phyloP scores from a whole-genome alignment of 352 stramenopile genomes.

The Globisporangium echinulatum region DNA sequence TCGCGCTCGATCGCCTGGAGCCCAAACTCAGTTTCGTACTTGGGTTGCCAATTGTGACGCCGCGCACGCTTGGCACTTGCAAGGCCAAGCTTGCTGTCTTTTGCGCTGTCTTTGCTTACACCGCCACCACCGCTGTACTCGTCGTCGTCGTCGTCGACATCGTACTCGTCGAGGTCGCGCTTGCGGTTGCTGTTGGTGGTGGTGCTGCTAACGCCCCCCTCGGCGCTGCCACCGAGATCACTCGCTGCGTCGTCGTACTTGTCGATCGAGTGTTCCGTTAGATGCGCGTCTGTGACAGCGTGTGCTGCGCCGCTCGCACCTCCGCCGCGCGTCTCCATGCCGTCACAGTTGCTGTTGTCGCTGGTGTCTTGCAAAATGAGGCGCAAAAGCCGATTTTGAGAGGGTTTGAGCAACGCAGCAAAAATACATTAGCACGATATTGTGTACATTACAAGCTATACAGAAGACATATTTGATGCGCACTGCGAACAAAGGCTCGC shows the following conservation, averaged over 20 bases:
- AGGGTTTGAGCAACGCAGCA: not conserved
- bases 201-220: too few species aligned
- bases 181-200: conserved; percentile 19
- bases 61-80: conserved; percentile 33
- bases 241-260: conserved; percentile 33
- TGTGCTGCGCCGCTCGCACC: not conserved
- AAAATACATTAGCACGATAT: not conserved
- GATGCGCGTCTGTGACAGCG: conserved; percentile 14
- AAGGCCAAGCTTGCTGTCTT: conserved; percentile 15
- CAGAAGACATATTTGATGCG: not conserved
- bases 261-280: conserved; percentile 32
- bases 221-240: conserved; percentile 13
- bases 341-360: too few species aligned
- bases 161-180: conserved; percentile 16
- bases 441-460: not conserved
- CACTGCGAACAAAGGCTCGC: too few species aligned
- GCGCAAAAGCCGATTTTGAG: not conserved
- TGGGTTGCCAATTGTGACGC: conserved; percentile 73
- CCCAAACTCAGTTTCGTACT: conserved; percentile 82
- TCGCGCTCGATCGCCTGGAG: conserved; percentile 67
- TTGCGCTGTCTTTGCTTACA: conserved; percentile 32
- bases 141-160: not conserved
- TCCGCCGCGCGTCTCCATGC: not conserved
- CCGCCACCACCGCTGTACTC: not conserved
- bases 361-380: too few species aligned